Evolutionary conservation across 2,329 filamentous ascomycete species (phyloP), one percentile per base, ranked within the genome.

Genomic region (Colletotrichum ledebouriae): DNA sequence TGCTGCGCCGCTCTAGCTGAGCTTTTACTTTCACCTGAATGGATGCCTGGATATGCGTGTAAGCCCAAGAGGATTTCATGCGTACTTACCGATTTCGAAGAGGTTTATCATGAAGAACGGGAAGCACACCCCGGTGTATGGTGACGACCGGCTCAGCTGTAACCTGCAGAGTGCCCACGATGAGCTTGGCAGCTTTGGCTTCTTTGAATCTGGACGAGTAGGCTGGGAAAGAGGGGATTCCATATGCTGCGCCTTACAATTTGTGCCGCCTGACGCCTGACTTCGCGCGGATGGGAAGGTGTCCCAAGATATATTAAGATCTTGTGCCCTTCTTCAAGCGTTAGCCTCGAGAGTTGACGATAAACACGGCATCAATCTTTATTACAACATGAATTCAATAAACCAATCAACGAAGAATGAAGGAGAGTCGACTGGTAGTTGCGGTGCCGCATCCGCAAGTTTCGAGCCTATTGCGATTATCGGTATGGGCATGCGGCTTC

Each of bases 401-500:
- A 39, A 39, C 13, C 11, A 39, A 1, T 15, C 37, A 39, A 39
- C 49, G 34, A 33, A 10, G 13, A 6, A 29, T 9, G n/a, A 17
- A 4, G 2, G n/a, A 7, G n/a, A 17, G 4, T 3, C 49, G 5
- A 15, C n/a, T 17, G n/a, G 34, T 17, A 33, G 34, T 34, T n/a
- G 34, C 17, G 49, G 11, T 53, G 34, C 11, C 6, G 25, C 37
- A 37, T 7, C 39, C 4, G 7, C 6, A 12, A 20, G 37, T 4
- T 68, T 46, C 20, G 66, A 69, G 29, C 75, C 77, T 5, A 74
- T 79, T 20, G 77, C 77, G 22, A 76, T 79, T 44, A 70, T 75
- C 11, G 77, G 77, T n/a, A 76, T 78, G 69, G 77, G 71, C 1
- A 68, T 78, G 65, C 73, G 76, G 7, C 73, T 79, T 3, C 78